Conservation (phyloP, 352 stramenopile species). For the Nothophytophthora sp. region DNA sequence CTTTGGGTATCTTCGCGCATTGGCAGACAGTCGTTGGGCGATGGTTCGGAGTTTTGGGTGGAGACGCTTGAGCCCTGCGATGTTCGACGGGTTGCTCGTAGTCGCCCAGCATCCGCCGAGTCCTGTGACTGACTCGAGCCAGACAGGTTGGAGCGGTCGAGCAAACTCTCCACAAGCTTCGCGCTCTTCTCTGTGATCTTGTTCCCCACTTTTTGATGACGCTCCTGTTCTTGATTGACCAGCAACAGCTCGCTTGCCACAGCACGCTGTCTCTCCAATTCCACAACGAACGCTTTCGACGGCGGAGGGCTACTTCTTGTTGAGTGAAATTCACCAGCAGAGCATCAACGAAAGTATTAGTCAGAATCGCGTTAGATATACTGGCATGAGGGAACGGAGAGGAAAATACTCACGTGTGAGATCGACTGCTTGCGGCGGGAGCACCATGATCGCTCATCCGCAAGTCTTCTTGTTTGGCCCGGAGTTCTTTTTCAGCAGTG, state of each 20-base stretch:
- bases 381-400: no score
- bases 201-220: background rate
- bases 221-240: background rate
- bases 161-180: conserved; percentile 1
- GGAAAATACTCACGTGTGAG: conserved; percentile 20
- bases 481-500: no score
- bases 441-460: no score
- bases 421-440: background rate
- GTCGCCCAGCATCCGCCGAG: conserved; percentile 15
- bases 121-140: conserved; percentile 35
- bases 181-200: background rate
- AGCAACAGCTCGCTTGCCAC: background rate
- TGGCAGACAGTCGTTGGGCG: conserved; percentile 14
- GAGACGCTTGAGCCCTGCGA: conserved; percentile 23
- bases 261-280: conserved; percentile 5
- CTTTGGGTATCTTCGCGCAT: conserved; percentile 24
- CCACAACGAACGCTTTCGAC: conserved; percentile 9
- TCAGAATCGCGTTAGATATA: no score
- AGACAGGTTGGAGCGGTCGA: conserved; percentile 5
- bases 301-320: conserved; percentile 28
- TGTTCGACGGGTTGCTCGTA: conserved; percentile 4
- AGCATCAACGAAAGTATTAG: background rate
- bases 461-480: conserved; percentile 4
- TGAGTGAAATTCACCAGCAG: no score
- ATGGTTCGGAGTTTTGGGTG: conserved; percentile 28